Base-by-base conservation (phyloP, 2,329 filamentous ascomycete species). In the Plenodomus tracheiphilus region DNA sequence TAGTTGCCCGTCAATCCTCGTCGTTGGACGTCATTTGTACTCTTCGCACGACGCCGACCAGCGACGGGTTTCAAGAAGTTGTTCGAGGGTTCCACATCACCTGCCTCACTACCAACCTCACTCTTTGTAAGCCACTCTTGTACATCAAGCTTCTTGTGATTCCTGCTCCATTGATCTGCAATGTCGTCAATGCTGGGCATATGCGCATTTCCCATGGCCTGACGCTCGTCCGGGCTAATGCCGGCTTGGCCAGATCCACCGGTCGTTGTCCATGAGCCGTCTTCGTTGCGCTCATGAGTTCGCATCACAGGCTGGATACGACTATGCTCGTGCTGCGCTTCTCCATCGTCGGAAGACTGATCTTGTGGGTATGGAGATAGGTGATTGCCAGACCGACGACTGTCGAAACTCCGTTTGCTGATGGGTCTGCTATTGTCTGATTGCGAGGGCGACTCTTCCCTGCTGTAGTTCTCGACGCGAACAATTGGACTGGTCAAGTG, bases 141-240 rank as follows among this genome's bases (percentile, higher is more conserved):
- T 28, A 84, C 81, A 44, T 81, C 79, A 8, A 74, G 71, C 48
- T 81, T 81, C 58, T 77, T 81, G 42, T 81, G 77, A 3, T 76
- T 73, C 25, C 75, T 67, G 28, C 76, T 69, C 41, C 77, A 74
- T 48, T 76, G 69, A 37, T 76, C 69, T 40, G 77, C 74, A 41
- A 81, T 68, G 20, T 84, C 79, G 40, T 80, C 79, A 7, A 81
- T 69, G 41, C 75, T 82, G 13, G 73, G 73, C 3, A 81, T 70
- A 39, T 73, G 73, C 15, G 70, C 66, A 44, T 78, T 65, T 4
- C 64, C 66, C 53, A 77, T 61, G 25, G 64, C 56, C 22, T 70
- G 72, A 38, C 81, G 74, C 30, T 75, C 69, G 5, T 69, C 61
- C 8, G 81, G 81, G 32, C 73, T 75, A 25, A 82, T 57, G 11